phyloP scores from a whole-genome alignment of 2,329 filamentous ascomycete genomes.

The Apiospora kogelbergensis region DNA sequence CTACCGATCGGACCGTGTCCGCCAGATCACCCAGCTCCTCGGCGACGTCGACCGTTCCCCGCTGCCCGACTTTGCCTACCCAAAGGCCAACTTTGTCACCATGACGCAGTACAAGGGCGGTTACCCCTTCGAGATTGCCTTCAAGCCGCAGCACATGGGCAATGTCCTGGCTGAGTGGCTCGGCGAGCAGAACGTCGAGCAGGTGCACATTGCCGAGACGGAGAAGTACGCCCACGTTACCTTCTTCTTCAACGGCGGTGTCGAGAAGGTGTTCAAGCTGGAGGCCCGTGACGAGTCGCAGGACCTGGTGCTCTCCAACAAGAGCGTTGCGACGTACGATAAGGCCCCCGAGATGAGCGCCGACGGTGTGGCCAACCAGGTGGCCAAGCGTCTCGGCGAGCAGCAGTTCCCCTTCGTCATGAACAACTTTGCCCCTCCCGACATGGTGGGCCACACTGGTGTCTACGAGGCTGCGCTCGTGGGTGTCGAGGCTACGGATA shows the following conservation, averaged over 20 bases:
- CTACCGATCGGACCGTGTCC: conserved; percentile 96
- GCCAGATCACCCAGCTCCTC: conserved; percentile 92
- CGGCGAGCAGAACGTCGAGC: conserved; percentile 82
- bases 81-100: conserved; percentile 87
- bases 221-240: conserved; percentile 99
- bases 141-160: conserved; percentile 92
- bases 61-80: conserved; percentile 87
- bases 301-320: conserved; percentile 83
- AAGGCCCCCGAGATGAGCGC: conserved; percentile 95
- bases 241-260: conserved; percentile 99
- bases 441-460: conserved; percentile 99
- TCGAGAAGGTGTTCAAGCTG: conserved; percentile 92
- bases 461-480: conserved; percentile 93
- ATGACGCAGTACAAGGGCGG: conserved; percentile 99
- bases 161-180: conserved; percentile 99
- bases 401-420: conserved; percentile 94
- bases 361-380: conserved; percentile 83
- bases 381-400: conserved; percentile 81
- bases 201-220: conserved; percentile 96
- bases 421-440: conserved; percentile 99
- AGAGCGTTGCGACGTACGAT: conserved; percentile 89
- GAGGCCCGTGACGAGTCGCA: conserved; percentile 84
- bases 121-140: conserved; percentile 89
- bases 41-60: conserved; percentile 91
- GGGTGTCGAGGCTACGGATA: conserved; percentile 83